These are phyloP conservation scores for Pleurotus platypus DNA, from an alignment of 768 basidiomycete genomes.

Conservation along the genomic window DNA sequence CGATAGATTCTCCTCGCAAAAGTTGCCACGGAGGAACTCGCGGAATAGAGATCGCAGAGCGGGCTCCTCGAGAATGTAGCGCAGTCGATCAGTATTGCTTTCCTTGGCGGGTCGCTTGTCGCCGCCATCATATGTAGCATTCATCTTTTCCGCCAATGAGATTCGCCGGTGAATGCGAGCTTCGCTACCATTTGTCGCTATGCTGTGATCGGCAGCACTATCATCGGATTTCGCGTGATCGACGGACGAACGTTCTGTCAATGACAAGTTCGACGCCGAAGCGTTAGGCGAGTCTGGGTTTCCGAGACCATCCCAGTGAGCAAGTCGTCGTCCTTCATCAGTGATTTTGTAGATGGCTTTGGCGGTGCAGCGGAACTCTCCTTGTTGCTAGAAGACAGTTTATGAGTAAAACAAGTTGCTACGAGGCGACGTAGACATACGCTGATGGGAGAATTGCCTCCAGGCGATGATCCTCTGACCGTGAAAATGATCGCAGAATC, in stretches of 20 bases:
- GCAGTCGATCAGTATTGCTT: conserved; percentile 88
- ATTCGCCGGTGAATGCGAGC: conserved; percentile 77
- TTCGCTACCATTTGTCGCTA: conserved; percentile 31
- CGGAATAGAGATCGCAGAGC: conserved; percentile 87
- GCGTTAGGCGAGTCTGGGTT: conserved; percentile 56
- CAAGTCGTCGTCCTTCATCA: conserved; percentile 82
- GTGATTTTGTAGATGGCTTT: conserved; percentile 95
- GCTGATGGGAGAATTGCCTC: conserved; percentile 70
- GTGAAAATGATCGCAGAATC: conserved; percentile 93
- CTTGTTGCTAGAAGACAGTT: conserved; percentile 62
- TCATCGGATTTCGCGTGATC: conserved; percentile 36
- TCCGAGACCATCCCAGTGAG: conserved; percentile 72
- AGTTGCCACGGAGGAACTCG: conserved; percentile 90
- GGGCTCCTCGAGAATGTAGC: conserved; percentile 91
- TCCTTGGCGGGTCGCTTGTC: conserved; percentile 68
- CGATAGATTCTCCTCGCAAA: conserved; percentile 96
- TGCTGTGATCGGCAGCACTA: conserved; percentile 20
- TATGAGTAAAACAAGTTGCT: conserved; percentile 11
- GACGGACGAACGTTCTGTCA: conserved; percentile 55
- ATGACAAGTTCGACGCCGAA: conserved; percentile 58
- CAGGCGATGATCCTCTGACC: conserved; percentile 76
- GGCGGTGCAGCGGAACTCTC: conserved; percentile 94
- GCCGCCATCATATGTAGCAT: conserved; percentile 46
- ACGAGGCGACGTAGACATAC: conserved; percentile 37
- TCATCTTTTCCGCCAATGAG: conserved; percentile 73